phyloP scores from a whole-genome alignment of 2,329 filamentous ascomycete genomes.

The Sphaceloma murrayae region DNA sequence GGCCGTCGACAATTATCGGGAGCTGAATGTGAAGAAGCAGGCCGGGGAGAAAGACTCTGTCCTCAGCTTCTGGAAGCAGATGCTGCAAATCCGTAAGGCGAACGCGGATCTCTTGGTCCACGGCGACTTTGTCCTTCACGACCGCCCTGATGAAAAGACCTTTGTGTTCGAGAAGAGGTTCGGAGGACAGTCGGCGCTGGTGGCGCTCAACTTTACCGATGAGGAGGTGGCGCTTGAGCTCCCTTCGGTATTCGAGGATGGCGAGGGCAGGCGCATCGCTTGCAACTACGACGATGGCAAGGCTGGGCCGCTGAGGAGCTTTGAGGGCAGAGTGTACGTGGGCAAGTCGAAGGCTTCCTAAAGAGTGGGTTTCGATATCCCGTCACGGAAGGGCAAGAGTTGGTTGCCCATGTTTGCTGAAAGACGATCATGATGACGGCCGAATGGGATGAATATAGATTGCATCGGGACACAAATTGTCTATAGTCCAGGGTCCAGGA shows the following conservation, averaged over 20 bases:
- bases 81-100: conserved; percentile 48
- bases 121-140: conserved; percentile 51
- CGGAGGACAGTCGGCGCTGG: conserved; percentile 26
- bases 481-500: conserved; percentile 5
- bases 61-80: conserved; percentile 52
- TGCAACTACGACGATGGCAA: conserved; percentile 9
- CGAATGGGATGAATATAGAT: too few relatives aligned
- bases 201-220: conserved; percentile 34
- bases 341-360: conserved; percentile 1
- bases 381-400: too few relatives aligned
- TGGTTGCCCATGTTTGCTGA: background rate
- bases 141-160: conserved; percentile 41
- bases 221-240: conserved; percentile 17
- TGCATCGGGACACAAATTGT: background rate
- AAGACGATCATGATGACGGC: conserved; percentile 1
- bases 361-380: too few relatives aligned
- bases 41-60: conserved; percentile 41
- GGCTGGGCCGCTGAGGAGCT: conserved; percentile 5
- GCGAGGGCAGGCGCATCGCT: conserved; percentile 4
- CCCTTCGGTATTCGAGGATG: conserved; percentile 3
- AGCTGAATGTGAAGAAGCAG: conserved; percentile 55
- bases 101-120: conserved; percentile 57
- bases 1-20: conserved; percentile 52
- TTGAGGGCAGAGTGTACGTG: conserved; percentile 13
- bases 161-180: conserved; percentile 41